Evolutionary conservation across 2,329 filamentous ascomycete genomes (phyloP), one percentile per base, ranked within the genome.

Genomic region (Paramyrothecium sp.): DNA sequence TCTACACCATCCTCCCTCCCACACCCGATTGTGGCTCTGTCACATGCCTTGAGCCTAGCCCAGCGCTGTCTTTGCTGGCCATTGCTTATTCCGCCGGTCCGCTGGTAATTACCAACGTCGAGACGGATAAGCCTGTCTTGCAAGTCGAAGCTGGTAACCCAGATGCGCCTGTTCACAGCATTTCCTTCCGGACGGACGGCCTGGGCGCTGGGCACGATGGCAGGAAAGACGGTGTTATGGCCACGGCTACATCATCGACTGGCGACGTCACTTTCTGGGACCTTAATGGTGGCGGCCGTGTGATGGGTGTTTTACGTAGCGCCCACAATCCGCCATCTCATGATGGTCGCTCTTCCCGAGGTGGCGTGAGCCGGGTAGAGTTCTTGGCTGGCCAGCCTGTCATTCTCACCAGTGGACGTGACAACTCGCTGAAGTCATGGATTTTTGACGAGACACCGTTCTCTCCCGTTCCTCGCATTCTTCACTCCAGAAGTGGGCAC

Each of bases 251-350:
- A 21, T 79, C 81, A 23, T 81, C 84, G 3, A 93, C 85, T 60
- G 94, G 95, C 34, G 95, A 99, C 72, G 85, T 99, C 49, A 96
- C 91, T 0, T 89, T 99, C 62, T 99, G 95, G 95, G 95, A 99
- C 71, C 80, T 99, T 56, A 97, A 97, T 70, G 83, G 89, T 41
- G 92, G 92, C 17, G 92, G 92, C 5, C 87, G 91, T 65, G 88
- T 97, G 56, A 91, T 90, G 75, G 93, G 95, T 51, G 85, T 96
- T 13, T 80, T 99, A 38, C 87, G 93, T 64, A 90, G 91, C 56
- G 95, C 94, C 1, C 95, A 99, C 71, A 91, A 92, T 63, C 89
- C 90, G 7, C 89, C 90, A 4, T 82, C 83, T 1, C 71, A 72
- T 41, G 75, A 81, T 20, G 81, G 81, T 3, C 74, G 74, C 2